Base-by-base conservation (phyloP, 2,329 filamentous ascomycete species). In the Colletotrichum musicola region DNA sequence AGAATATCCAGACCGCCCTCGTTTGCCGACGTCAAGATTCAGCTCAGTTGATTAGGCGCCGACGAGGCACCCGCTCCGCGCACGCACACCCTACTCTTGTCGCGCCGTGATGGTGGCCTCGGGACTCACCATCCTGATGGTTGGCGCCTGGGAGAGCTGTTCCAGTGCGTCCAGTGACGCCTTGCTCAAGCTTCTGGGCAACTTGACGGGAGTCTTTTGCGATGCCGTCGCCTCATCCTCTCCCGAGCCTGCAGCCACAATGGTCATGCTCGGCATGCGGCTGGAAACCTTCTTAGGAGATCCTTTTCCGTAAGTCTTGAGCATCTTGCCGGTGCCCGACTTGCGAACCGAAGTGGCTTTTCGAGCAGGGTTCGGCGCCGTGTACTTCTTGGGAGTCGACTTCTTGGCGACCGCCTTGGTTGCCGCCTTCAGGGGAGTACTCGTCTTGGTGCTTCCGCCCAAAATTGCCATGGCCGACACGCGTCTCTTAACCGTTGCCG, bases 401-500 rank as follows among this genome's bases (percentile, higher is more conserved):
- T 68, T 66, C 51, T 68, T 65, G 14, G 62, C 27, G 6, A 47
- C 51, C n/a, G 62, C 27, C 55, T 70, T 70, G 14, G 60, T 68
- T 14, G 54, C 40, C 3, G 64, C 40, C 44, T 71, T 71, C 12
- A 46, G 44, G 10, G 61, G 60, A 10, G 61, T 68, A 10, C 55
- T 42, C 68, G 38, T 73, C 56, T 68, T 68, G 25, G 46, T 40
- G 35, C 51, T 68, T 42, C 55, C 50, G 50, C 47, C 53, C 22
- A 68, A 73, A 40, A 74, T 71, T 7, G 75, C 72, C 47, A 79
- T 76, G 40, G 74, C 76, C n/a, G 77, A 76, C 35, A 80, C 74
- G 58, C 77, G 73, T 72, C 77, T 81, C 72, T 78, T 81, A 16
- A 82, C 68, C 13, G 76, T 79, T 20, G 70, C 68, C 4, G 70